Evolutionary conservation across 2,329 filamentous ascomycete genomes (phyloP).

Genomic region (Penicillium sumatraense): DNA sequence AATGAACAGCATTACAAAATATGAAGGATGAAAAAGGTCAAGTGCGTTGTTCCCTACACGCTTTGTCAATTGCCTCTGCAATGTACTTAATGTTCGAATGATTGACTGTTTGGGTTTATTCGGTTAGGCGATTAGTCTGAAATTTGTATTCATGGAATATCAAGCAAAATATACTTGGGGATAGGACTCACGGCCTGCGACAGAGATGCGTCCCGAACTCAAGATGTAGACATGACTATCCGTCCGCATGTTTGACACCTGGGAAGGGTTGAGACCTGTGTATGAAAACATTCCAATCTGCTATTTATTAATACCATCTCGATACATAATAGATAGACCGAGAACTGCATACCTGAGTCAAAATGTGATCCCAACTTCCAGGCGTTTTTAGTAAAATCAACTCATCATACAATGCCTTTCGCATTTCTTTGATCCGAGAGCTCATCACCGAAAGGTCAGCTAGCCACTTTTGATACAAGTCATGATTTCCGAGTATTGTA

Average conservation of each 20-base stretch:
- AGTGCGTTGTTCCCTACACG: neutral
- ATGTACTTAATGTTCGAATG: neutral
- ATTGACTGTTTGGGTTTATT: neutral
- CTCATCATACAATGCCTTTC: neutral
- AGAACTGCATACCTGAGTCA: neutral
- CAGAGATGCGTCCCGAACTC: constrained; percentile 2
- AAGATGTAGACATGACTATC: constrained; percentile 5
- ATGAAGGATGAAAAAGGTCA: neutral
- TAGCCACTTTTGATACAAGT: neutral
- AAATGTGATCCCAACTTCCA: constrained; percentile 5
- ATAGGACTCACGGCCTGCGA: constrained; percentile 5
- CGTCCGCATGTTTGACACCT: neutral
- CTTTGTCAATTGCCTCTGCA: neutral
- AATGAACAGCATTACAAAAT: neutral
- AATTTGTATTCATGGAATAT: neutral
- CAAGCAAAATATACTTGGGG: no score
- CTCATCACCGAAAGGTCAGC: neutral
- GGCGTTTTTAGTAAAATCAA: constrained; percentile 1
- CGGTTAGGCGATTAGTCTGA: no score
- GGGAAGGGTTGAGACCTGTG: neutral
- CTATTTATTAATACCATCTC: neutral
- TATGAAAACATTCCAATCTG: constrained; percentile 9
- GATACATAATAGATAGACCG: no score
- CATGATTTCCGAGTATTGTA: neutral
- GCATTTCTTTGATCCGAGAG: constrained; percentile 1